phyloP scores from a whole-genome alignment of 148 eudicot species.

The Arbutus unedo region DNA sequence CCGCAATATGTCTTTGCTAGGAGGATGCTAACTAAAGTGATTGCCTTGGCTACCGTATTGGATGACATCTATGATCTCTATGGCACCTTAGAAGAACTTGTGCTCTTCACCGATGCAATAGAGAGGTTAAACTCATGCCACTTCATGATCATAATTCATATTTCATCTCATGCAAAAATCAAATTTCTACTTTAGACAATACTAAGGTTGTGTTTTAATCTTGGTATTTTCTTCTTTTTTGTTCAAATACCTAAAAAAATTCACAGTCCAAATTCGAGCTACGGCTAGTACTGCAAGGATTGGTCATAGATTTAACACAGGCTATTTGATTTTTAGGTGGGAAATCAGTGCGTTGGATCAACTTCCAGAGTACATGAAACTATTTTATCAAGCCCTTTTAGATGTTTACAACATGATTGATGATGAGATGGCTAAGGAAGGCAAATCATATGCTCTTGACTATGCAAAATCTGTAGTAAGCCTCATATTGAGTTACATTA shows the following conservation, averaged over 20 bases:
- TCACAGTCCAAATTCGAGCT: no score
- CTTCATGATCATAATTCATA: no score
- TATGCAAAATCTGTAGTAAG: slow-evolving; percentile 36
- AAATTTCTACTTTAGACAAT: no score
- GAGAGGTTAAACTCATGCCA: slow-evolving; percentile 23
- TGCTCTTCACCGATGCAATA: slow-evolving; percentile 32
- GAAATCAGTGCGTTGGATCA: slow-evolving; percentile 21
- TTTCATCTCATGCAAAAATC: no score
- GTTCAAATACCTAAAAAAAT: no score
- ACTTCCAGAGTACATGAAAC: slow-evolving; percentile 41
- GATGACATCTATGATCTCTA: slow-evolving; percentile 45
- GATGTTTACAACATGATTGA: slow-evolving; percentile 40
- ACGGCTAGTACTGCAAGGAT: no score
- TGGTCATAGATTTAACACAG: neutral
- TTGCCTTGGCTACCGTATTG: slow-evolving; percentile 14
- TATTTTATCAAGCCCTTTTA: slow-evolving; percentile 23
- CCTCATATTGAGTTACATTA: neutral
- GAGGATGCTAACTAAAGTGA: slow-evolving; percentile 14
- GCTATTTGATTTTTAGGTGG: slow-evolving; percentile 37
- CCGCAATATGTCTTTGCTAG: slow-evolving; percentile 33
- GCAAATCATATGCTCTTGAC: slow-evolving; percentile 17
- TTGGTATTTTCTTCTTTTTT: no score
- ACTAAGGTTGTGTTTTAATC: no score
- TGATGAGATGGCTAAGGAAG: slow-evolving; percentile 28
- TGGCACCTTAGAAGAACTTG: slow-evolving; percentile 36